Base-by-base conservation (phyloP, 1,284 basidiomycete genomes). In the Moesziomyces globuligerus region DNA sequence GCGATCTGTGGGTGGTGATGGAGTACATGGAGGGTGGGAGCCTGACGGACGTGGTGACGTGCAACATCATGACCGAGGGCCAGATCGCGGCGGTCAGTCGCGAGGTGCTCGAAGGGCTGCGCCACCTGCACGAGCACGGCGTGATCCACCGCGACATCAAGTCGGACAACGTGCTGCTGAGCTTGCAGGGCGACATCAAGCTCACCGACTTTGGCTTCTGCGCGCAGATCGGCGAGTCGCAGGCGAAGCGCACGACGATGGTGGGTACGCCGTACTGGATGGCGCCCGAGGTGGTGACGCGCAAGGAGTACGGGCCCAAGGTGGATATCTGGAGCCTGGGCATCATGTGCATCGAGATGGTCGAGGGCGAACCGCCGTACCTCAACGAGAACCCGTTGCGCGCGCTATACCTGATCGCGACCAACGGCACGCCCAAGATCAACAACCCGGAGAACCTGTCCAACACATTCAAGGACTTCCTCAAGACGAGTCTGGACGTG, bases 281-380 rank as follows among this genome's bases (percentile, higher is more conserved):
- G n/a, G n/a, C n/a, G n/a, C n/a, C n/a, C n/a, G n/a, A n/a, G n/a
- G n/a, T n/a, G n/a, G n/a, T n/a, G 59, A 96, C 93, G 20, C 89
- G 94, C 55, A 98, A 98, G 83, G 96, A 97, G 85, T 98, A 98
- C 81, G 96, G 95, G 0, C 92, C 95, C 4, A 98, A 98, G 84
- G 96, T 98, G 26, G 96, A 98, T 82, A 93, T 99, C 60, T 98
- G 96, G 96, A 91, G 89, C 83, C 85, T 98, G 78, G 96, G 95
- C 21, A 98, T 99, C 85, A 95, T 98, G 93, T 94, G 94, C 23
- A 98, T 98, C 72, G 94, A 98, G 86, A 98, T 98, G 95, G 93
- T 98, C 75, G 95, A 98, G 84, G 95, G 96, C 64, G 95, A 98
- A 84, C 96, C 95, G 3, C 95, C 95, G 26, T 98, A 98, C 81